phyloP scores from a whole-genome alignment of 495 filamentous ascomycete species.

The Penicillium arizonense region DNA sequence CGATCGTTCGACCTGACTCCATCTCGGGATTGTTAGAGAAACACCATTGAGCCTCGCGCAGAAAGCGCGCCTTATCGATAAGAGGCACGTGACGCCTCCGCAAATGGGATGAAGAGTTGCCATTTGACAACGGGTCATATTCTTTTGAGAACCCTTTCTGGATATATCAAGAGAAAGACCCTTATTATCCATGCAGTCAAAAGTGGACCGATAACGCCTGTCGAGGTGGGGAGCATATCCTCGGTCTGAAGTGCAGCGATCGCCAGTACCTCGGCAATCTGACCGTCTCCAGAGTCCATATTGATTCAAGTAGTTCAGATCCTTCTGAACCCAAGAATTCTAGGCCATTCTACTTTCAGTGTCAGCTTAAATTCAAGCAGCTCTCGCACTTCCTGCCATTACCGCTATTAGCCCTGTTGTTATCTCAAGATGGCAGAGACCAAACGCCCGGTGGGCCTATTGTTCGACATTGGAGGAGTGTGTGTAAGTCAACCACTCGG shows the following conservation, averaged over 20 bases:
- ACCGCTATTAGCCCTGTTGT: background rate
- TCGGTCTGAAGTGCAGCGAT: slow-evolving; percentile 9
- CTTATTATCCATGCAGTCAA: no score
- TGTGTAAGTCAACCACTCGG: slow-evolving; percentile 61
- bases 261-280: slow-evolving; percentile 22
- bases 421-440: slow-evolving; percentile 31
- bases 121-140: background rate
- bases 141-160: no score
- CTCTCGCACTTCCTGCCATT: background rate
- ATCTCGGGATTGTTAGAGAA: slow-evolving; percentile 27
- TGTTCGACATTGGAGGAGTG: slow-evolving; percentile 97
- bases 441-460: slow-evolving; percentile 67
- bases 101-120: background rate
- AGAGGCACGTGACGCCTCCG: slow-evolving; percentile 1
- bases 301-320: slow-evolving; percentile 4
- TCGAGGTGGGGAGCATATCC: slow-evolving; percentile 2
- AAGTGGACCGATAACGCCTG: background rate
- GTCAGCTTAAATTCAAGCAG: background rate
- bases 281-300: background rate
- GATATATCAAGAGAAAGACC: no score
- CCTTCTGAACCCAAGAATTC: slow-evolving; percentile 1
- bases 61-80: slow-evolving; percentile 3
- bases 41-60: slow-evolving; percentile 3
- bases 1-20: slow-evolving; percentile 50
- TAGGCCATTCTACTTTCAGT: background rate